Conservation (phyloP, 345 rosid genomes). For the Eucalyptus shirleyi region DNA sequence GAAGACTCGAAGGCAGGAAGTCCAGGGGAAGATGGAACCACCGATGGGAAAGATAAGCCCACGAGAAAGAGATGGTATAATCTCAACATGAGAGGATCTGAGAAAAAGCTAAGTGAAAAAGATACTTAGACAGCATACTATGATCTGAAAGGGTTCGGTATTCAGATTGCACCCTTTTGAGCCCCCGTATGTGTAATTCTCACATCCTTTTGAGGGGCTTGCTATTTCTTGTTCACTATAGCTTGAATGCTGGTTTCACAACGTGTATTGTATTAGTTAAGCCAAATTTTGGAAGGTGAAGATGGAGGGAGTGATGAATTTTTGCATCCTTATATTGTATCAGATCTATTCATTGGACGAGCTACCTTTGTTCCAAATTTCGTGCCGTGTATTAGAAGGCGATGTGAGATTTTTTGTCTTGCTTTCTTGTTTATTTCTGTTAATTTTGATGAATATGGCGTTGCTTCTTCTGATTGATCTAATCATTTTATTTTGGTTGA, state of each 20-base stretch:
- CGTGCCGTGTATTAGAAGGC: neutral
- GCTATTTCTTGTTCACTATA: neutral
- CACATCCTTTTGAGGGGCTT: neutral
- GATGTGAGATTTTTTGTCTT: neutral
- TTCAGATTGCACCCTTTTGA: neutral
- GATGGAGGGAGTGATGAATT: neutral
- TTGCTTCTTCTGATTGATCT: neutral
- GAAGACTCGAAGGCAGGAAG: conserved; percentile 54
- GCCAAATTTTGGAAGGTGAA: neutral
- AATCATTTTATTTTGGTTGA: neutral
- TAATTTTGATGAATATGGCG: neutral
- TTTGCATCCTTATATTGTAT: neutral
- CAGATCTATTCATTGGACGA: neutral
- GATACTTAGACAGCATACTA: neutral
- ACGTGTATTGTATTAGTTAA: neutral
- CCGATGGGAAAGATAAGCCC: conserved; percentile 80
- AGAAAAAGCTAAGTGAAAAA: conserved; percentile 49
- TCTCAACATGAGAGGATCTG: conserved; percentile 76
- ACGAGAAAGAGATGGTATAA: conserved; percentile 91
- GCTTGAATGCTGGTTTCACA: neutral
- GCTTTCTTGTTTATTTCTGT: neutral
- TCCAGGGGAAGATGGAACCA: conserved; percentile 54
- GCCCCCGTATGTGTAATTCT: neutral
- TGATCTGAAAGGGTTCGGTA: neutral
- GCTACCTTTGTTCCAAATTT: neutral